These are phyloP conservation scores for Schizochytrium sp. DNA, from an alignment of 108 stramenopile genomes.

Conservation along the genomic window DNA sequence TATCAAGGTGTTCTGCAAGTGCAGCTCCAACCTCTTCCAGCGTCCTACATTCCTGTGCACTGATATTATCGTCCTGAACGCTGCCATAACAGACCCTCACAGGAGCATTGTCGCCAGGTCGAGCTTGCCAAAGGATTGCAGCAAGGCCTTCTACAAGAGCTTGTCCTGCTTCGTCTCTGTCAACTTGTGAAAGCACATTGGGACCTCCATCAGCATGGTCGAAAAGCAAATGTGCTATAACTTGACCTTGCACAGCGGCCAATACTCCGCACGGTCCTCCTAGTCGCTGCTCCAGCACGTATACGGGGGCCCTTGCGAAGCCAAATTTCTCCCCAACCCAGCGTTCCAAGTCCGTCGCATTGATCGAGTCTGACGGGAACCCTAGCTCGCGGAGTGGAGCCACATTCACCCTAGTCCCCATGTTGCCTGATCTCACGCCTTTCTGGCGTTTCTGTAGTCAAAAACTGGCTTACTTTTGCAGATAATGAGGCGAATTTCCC, in stretches of 20 bases:
- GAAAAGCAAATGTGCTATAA: slow-evolving; percentile 1
- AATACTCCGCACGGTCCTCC: slow-evolving; percentile 61
- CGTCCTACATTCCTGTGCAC: not conserved
- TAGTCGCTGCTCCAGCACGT: slow-evolving; percentile 35
- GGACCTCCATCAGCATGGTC: not conserved
- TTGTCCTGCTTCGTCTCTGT: not conserved
- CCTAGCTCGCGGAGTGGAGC: slow-evolving; percentile 24
- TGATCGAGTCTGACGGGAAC: slow-evolving; percentile 11
- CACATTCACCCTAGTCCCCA: not conserved
- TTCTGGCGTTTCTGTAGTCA: no score
- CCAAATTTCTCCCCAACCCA: slow-evolving; percentile 7
- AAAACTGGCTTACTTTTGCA: no score
- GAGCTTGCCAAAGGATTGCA: not conserved
- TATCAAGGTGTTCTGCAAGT: not conserved
- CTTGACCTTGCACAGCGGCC: slow-evolving; percentile 24
- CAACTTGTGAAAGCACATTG: not conserved
- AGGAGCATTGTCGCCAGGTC: not conserved
- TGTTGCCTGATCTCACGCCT: not conserved
- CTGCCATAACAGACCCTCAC: not conserved
- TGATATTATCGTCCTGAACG: not conserved
- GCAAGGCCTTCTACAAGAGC: not conserved
- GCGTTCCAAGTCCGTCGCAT: slow-evolving; percentile 40
- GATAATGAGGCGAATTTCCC: no score
- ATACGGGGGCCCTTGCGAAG: not conserved
- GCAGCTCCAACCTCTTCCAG: not conserved